phyloP scores from a whole-genome alignment of 805 yeast genomes.

The Starmerella sp. region DNA sequence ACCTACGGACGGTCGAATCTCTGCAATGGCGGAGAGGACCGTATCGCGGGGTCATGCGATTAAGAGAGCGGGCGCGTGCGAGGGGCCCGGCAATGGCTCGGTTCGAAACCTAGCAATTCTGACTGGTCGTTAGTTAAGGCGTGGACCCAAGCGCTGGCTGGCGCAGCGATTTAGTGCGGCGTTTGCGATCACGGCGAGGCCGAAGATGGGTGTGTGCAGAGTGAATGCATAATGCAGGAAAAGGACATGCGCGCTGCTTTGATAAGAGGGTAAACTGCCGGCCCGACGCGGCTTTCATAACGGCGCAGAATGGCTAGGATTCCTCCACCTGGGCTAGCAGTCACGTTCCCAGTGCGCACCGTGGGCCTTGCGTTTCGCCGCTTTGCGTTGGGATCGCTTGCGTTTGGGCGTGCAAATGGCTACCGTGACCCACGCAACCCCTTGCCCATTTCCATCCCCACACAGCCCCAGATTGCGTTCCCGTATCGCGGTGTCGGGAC shows the following conservation, averaged over 20 bases:
- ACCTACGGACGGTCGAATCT: neutral
- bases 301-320: too few species aligned
- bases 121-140: neutral
- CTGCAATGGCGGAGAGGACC: neutral
- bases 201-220: too few species aligned
- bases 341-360: neutral
- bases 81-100: neutral
- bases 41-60: neutral
- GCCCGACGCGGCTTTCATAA: too few species aligned
- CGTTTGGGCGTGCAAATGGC: neutral
- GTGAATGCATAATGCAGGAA: too few species aligned
- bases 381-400: neutral
- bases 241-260: too few species aligned
- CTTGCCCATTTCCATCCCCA: neutral
- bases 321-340: neutral
- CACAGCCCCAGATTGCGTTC: neutral
- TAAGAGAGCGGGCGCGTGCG: neutral
- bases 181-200: too few species aligned
- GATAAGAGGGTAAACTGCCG: too few species aligned
- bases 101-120: neutral
- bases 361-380: neutral
- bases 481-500: constrained; percentile 2
- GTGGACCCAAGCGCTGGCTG: neutral
- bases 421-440: neutral
- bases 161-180: too few species aligned